Evolutionary conservation across 768 basidiomycete species (phyloP).

Genomic region (Chlorophyllum brunneum): DNA sequence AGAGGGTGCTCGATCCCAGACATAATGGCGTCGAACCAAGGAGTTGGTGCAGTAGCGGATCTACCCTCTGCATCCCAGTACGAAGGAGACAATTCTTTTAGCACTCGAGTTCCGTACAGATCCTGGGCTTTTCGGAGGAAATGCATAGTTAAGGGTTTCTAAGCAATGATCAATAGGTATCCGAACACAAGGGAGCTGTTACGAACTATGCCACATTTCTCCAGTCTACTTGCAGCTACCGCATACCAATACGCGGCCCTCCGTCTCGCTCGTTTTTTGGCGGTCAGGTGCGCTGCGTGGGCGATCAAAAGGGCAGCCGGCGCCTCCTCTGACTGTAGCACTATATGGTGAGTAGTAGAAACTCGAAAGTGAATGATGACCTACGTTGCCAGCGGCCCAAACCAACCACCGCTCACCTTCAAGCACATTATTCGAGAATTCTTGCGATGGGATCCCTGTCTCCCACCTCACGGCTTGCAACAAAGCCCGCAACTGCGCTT

Average conservation of each 20-base stretch:
- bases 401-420: conserved; percentile 86
- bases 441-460: conserved; percentile 48
- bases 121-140: conserved; percentile 71
- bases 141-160: conserved; percentile 87
- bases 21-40: conserved; percentile 59
- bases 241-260: conserved; percentile 79
- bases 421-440: conserved; percentile 53
- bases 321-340: conserved; percentile 59
- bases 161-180: conserved; percentile 8
- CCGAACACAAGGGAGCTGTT: neutral
- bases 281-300: conserved; percentile 72
- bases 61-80: conserved; percentile 75
- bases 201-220: conserved; percentile 82
- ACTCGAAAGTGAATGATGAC: conserved; percentile 23
- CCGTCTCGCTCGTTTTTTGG: conserved; percentile 50
- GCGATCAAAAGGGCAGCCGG: conserved; percentile 76
- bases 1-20: conserved; percentile 78
- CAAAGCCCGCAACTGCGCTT: conserved; percentile 66
- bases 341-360: conserved; percentile 18
- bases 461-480: conserved; percentile 77
- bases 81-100: conserved; percentile 68
- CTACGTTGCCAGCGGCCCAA: conserved; percentile 78
- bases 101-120: conserved; percentile 47
- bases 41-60: conserved; percentile 25
- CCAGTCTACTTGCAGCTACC: conserved; percentile 68